phyloP scores from a whole-genome alignment of 306 rosid species.

The Alnus rubra region DNA sequence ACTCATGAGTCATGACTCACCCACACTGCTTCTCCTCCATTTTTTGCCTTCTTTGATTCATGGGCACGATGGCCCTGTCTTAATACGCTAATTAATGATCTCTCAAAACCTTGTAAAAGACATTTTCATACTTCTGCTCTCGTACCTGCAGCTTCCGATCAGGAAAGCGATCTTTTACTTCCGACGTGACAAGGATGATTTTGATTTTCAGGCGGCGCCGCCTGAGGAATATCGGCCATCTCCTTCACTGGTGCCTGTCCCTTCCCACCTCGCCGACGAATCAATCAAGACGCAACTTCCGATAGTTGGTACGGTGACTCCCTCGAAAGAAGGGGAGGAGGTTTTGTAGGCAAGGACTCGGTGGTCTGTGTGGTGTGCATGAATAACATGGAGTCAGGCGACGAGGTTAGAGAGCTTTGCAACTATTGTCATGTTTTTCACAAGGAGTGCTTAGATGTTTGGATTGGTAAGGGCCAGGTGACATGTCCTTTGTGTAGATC shows the following conservation, averaged over 20 bases:
- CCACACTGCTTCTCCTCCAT: not conserved
- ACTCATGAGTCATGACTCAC: not conserved
- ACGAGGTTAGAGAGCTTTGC: slow-evolving; percentile 27
- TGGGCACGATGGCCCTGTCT: not conserved
- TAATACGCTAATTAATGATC: not conserved
- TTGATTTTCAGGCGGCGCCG: not conserved
- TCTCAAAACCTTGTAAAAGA: not conserved
- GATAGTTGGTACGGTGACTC: too few relatives aligned
- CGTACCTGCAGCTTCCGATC: not conserved
- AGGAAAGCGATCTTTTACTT: not conserved
- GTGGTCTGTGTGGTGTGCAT: slow-evolving; percentile 30
- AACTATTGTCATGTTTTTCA: slow-evolving; percentile 36
- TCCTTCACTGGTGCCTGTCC: not conserved
- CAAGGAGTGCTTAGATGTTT: slow-evolving; percentile 33
- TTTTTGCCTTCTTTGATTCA: not conserved
- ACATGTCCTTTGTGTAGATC: slow-evolving; percentile 41
- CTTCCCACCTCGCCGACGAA: not conserved
- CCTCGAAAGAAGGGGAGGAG: not conserved
- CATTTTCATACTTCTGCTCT: not conserved
- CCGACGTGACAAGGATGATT: not conserved
- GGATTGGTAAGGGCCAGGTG: slow-evolving; percentile 27
- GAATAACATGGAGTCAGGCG: not conserved
- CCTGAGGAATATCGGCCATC: not conserved
- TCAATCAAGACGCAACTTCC: slow-evolving; percentile 8
- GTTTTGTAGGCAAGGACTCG: not conserved